These are phyloP conservation scores for Phytophthora quininea DNA, from an alignment of 352 stramenopile genomes.

Conservation along the genomic window DNA sequence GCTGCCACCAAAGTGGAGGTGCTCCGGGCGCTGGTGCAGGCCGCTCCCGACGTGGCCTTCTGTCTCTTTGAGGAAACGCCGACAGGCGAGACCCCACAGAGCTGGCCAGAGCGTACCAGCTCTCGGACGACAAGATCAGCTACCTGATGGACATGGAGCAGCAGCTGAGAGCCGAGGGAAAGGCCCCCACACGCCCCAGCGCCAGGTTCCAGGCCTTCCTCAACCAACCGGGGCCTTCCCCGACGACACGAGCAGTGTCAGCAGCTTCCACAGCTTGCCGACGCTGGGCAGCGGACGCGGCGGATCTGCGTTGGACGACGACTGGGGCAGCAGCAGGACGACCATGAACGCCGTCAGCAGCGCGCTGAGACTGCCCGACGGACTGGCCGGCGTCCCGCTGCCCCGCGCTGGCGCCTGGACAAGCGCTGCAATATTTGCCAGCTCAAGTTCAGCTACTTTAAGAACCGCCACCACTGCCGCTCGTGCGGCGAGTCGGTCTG, in stretches of 20 bases:
- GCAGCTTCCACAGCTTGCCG: constrained; percentile 34
- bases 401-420: constrained; percentile 77
- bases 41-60: constrained; percentile 40
- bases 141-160: constrained; percentile 54
- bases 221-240: constrained; percentile 36
- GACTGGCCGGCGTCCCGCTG: constrained; percentile 41
- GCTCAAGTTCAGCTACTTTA: constrained; percentile 88
- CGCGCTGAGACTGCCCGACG: constrained; percentile 36
- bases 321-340: constrained; percentile 27
- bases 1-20: constrained; percentile 73
- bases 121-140: constrained; percentile 54
- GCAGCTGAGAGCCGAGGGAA: constrained; percentile 47
- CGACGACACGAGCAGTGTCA: constrained; percentile 34
- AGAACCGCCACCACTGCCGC: constrained; percentile 87
- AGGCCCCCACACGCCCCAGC: constrained; percentile 50
- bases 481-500: constrained; percentile 89
- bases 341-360: constrained; percentile 29
- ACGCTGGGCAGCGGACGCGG: constrained; percentile 17
- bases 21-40: constrained; percentile 55
- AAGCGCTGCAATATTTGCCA: constrained; percentile 86
- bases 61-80: constrained; percentile 74
- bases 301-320: constrained; percentile 21
- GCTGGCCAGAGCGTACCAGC: constrained; percentile 58
- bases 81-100: constrained; percentile 74
- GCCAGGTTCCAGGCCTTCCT: constrained; percentile 58